Base-by-base conservation (phyloP, 306 rosid species). In the Prunus dulcis region DNA sequence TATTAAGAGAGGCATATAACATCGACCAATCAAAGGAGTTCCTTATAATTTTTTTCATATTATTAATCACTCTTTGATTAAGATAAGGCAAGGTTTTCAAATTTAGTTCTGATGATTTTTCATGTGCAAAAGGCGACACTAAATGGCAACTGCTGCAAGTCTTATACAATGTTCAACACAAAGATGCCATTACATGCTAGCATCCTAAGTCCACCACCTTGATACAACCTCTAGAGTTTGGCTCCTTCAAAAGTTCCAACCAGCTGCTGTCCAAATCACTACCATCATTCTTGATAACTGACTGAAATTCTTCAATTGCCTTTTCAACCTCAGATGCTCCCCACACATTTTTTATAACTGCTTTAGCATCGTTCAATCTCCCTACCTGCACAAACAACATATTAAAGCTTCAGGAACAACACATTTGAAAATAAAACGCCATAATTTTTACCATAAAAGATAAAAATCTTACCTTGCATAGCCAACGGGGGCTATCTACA, bases 401-500 rank as follows among this genome's bases (percentile, higher is more conserved):
- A 18, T 64, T 76, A 63, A 65, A 65, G 53, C 30, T 23, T 47
- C 32, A 53, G 52, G 30, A 76, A 71, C 74, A 65, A 47, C 66
- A 34, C 8, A 15, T 32, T 6, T 25, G 25, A 49, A 75, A 65
- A 83, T 62, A 56, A 45, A 49, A 47, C 23, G 63, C 28, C 25
- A 62, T 47, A 62, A 34, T 51, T 27, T 17, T 45, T 28, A 41
- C 70, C 22, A 32, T 28, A 75, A 69, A 51, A 50, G 79, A 82
- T 67, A 3, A 34, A 53, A 80, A 63, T 71, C 82, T 81, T 79
- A 89, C 98, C 89, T 91, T 93, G 86, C 93, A 91, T 61, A 93
- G 88, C 97, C 98, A 93, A 74, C 97, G 93, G 45, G 98, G 98
- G 77, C 98, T 93, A 57, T 93, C 98, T 51, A 91, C 93, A 71